A percentile compares a stretch with the other conserved stretches of the same genome.
phyloP scores from a whole-genome alignment of 1,139 yeast genomes.

The Protomyces gravidus region DNA sequence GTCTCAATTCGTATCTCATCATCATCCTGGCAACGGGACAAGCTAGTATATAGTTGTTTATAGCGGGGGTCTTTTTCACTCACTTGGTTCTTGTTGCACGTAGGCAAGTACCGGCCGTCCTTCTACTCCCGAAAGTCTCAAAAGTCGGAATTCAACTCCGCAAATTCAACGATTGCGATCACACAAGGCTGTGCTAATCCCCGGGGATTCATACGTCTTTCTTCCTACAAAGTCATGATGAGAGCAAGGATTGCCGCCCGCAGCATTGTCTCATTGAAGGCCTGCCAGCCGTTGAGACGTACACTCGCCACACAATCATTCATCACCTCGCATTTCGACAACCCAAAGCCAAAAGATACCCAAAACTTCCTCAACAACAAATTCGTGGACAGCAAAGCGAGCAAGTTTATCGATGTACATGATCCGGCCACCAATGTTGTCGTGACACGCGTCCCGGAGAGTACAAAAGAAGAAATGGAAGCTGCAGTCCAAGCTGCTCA shows the following conservation, averaged over 20 bases:
- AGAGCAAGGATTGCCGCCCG: neutral
- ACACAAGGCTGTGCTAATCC: no score
- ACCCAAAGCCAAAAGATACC: conserved; percentile 10
- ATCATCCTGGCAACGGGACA: conserved; percentile 38
- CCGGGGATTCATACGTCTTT: neutral
- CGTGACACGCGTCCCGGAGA: conserved; percentile 67
- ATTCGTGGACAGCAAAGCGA: conserved; percentile 40
- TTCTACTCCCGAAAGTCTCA: no score
- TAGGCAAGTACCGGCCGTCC: neutral
- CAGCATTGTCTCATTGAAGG: neutral
- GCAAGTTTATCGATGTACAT: conserved; percentile 64
- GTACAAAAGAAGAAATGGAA: conserved; percentile 61
- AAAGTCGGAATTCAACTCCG: no score
- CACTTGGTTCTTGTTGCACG: neutral
- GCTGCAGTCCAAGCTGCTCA: conserved; percentile 65
- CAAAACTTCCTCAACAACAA: conserved; percentile 24
- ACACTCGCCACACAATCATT: neutral
- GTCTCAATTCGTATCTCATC: conserved; percentile 68
- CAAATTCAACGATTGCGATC: no score
- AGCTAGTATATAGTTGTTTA: neutral
- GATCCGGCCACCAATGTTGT: conserved; percentile 70
- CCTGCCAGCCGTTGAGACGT: neutral
- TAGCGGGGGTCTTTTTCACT: no score
- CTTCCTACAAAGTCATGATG: neutral
- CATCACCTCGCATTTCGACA: neutral